phyloP scores from a whole-genome alignment of 192 early-diverging fungal genomes.

The Anaeromyces robustus region DNA sequence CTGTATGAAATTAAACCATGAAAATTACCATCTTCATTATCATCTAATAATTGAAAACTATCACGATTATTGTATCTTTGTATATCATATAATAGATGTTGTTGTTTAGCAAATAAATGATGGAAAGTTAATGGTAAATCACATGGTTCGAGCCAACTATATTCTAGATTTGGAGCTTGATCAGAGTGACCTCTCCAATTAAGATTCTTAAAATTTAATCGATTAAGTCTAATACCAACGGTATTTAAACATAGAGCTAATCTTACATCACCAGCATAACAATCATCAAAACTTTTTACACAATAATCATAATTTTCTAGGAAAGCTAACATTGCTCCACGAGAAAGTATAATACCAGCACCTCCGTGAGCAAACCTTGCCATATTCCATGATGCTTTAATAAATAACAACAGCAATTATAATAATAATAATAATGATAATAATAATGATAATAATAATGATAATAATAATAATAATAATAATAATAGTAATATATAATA shows the following conservation, averaged over 20 bases:
- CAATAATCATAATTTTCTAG: constrained; percentile 16
- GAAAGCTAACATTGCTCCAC: constrained; percentile 22
- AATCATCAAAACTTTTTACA: constrained; percentile 21
- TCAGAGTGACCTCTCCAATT: not conserved
- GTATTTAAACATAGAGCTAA: constrained; percentile 33
- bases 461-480: too few species aligned
- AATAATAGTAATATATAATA: too few species aligned
- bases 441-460: too few species aligned
- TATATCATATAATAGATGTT: too few species aligned
- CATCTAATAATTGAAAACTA: too few species aligned
- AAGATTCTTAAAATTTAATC: not conserved
- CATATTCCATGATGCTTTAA: constrained; percentile 19
- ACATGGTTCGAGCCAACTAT: constrained; percentile 16
- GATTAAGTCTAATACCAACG: constrained; percentile 18
- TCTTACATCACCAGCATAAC: constrained; percentile 45
- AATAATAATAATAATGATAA: too few species aligned
- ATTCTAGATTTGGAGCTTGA: not conserved
- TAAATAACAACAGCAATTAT: too few species aligned
- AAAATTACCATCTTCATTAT: too few species aligned
- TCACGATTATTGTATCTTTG: too few species aligned
- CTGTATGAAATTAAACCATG: too few species aligned
- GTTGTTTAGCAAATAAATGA: constrained; percentile 18
- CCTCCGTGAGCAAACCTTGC: constrained; percentile 44
- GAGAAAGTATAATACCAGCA: constrained; percentile 28
- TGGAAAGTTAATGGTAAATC: constrained; percentile 27